Evolutionary conservation across 108 stramenopile species (phyloP).

Genomic region (Nitzschia inconspicua): DNA sequence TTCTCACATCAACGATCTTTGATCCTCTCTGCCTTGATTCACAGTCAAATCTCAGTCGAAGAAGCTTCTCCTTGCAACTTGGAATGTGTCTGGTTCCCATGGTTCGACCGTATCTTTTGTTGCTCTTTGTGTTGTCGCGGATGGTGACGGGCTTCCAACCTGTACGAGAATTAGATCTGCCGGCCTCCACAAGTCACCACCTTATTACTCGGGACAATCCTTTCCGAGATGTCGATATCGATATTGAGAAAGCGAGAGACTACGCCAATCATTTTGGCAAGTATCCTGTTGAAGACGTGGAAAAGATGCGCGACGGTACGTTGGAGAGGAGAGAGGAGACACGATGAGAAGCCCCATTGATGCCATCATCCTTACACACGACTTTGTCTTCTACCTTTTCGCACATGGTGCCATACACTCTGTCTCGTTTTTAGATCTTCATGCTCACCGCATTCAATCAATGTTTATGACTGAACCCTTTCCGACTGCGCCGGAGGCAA

Average conservation of each 20-base stretch:
- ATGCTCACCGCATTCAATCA: slow-evolving; percentile 21
- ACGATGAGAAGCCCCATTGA: background rate
- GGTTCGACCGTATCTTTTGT: no score
- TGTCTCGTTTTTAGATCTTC: slow-evolving; percentile 11
- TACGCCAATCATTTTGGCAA: slow-evolving; percentile 27
- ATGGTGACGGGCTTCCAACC: no score
- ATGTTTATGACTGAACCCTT: slow-evolving; percentile 3
- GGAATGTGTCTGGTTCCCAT: no score
- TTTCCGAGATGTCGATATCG: slow-evolving; percentile 1
- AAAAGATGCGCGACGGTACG: slow-evolving; percentile 21
- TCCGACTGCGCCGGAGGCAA: slow-evolving; percentile 6
- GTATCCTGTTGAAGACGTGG: slow-evolving; percentile 16
- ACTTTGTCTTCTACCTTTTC: background rate
- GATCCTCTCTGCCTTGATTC: no score
- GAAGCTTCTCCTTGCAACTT: no score
- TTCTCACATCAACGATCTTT: no score
- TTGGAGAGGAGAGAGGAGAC: no score
- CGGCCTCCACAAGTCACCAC: no score
- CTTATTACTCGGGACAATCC: no score
- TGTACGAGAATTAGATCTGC: no score
- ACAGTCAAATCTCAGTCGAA: no score
- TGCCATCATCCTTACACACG: background rate
- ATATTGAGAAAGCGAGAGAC: slow-evolving; percentile 7
- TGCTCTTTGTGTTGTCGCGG: no score
- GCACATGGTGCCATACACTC: background rate